Percentiles rank a stretch among this genome's conserved stretches.
These are phyloP conservation scores for Acer saccharum DNA, from an alignment of 345 rosid genomes.

Conservation along the genomic window DNA sequence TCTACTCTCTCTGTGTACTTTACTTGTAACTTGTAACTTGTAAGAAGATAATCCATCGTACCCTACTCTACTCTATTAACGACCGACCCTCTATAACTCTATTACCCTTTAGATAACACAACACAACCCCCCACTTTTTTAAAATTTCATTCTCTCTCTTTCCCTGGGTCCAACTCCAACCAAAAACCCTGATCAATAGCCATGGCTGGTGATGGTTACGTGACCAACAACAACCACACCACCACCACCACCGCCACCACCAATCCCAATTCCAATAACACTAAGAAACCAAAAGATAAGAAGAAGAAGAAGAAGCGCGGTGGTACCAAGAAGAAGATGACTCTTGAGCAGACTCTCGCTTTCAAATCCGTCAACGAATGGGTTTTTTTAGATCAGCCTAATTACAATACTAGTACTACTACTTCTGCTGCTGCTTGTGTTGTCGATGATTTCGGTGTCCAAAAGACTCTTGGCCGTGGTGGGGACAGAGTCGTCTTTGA, in stretches of 20 bases:
- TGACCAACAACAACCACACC: neutral
- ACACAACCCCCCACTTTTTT: too few relatives aligned
- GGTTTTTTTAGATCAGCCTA: slow-evolving; percentile 49
- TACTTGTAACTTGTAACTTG: too few relatives aligned
- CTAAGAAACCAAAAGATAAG: slow-evolving; percentile 41
- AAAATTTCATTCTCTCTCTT: too few relatives aligned
- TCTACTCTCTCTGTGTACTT: too few relatives aligned
- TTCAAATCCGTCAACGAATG: slow-evolving; percentile 70
- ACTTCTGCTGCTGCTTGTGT: slow-evolving; percentile 33
- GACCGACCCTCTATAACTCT: too few relatives aligned
- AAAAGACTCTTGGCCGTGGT: slow-evolving; percentile 33
- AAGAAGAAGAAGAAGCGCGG: slow-evolving; percentile 83
- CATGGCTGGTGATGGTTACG: slow-evolving; percentile 16
- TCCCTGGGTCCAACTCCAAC: too few relatives aligned
- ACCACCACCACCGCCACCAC: neutral
- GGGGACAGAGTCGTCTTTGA: slow-evolving; percentile 66
- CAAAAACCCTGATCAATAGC: neutral
- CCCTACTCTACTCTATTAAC: too few relatives aligned
- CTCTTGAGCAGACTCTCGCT: slow-evolving; percentile 68
- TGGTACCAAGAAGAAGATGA: slow-evolving; percentile 71
- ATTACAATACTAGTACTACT: slow-evolving; percentile 6
- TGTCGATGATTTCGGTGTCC: slow-evolving; percentile 66
- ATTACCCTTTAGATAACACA: too few relatives aligned
- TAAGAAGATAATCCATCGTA: too few relatives aligned
- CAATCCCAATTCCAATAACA: neutral